Percentiles rank a stretch among this genome's conserved stretches.
These are phyloP conservation scores for Naematelia encephala DNA, from an alignment of 768 basidiomycete species.

Conservation along the genomic window DNA sequence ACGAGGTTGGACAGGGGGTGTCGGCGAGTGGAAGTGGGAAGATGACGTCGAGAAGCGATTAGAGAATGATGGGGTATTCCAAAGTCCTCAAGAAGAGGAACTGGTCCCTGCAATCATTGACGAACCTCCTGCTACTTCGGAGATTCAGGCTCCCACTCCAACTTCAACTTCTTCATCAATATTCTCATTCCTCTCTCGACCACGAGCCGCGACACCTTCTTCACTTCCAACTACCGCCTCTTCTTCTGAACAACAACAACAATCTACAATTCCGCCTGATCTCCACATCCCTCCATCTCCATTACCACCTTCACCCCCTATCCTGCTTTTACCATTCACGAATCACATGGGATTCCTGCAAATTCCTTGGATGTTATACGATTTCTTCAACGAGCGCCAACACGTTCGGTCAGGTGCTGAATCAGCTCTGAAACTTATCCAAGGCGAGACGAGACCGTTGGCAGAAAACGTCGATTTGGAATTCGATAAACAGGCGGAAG, in stretches of 20 bases:
- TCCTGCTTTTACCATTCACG: slow-evolving; percentile 55
- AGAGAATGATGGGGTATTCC: slow-evolving; percentile 71
- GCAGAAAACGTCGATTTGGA: slow-evolving; percentile 60
- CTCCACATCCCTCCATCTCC: slow-evolving; percentile 57
- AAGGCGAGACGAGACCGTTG: slow-evolving; percentile 63
- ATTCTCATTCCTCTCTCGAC: slow-evolving; percentile 49
- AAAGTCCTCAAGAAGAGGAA: slow-evolving; percentile 49
- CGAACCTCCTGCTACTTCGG: slow-evolving; percentile 23
- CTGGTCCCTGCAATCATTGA: too few relatives aligned
- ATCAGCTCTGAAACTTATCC: slow-evolving; percentile 71
- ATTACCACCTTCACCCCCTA: slow-evolving; percentile 72
- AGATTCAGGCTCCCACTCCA: slow-evolving; percentile 26
- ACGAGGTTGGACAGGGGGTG: slow-evolving; percentile 74
- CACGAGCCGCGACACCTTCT: slow-evolving; percentile 19
- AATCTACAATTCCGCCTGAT: slow-evolving; percentile 32
- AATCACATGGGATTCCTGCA: slow-evolving; percentile 71
- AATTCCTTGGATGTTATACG: slow-evolving; percentile 82
- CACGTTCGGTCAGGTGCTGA: slow-evolving; percentile 78
- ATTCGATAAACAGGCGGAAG: slow-evolving; percentile 67
- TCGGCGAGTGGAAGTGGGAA: slow-evolving; percentile 58
- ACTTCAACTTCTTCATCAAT: slow-evolving; percentile 1
- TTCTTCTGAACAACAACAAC: slow-evolving; percentile 6
- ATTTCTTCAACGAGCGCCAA: slow-evolving; percentile 83
- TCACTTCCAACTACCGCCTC: slow-evolving; percentile 3
- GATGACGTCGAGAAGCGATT: slow-evolving; percentile 59